Base-by-base conservation (phyloP, 331 rosid species). In the Phaseolus coccineus region DNA sequence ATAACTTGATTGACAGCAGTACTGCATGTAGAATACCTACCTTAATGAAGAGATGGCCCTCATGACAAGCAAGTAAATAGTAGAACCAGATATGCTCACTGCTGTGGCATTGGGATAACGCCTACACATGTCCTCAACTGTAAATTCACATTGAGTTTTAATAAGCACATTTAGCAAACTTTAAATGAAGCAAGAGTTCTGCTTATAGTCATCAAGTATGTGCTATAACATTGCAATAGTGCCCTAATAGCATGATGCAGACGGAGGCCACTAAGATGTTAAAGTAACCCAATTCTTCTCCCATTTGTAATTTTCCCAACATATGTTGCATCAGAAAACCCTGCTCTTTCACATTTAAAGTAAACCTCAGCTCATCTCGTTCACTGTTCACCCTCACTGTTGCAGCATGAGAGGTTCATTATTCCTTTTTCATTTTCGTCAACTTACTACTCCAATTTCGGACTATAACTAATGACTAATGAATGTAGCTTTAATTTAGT, bases 21-120 rank as follows among this genome's bases (percentile, higher is more conserved):
- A 61, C 47, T 25, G n/a, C 16, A 78, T 25, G 73, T 39, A 44
- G 61, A 70, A 76, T 37, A 77, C 70, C 56, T 70, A 93, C 99
- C 92, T 90, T 80, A 96, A 83, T 42, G 88, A 90, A 70, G 83
- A 79, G 77, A 93, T 84, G 19, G 98, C 97, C 79, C 82, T 90
- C 97, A 93, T 88, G 51, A 86, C 93, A 78, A 93, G 94, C 76
- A 78, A 63, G 75, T 86, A 89, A 59, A 91, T 84, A 31, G 88
- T 15, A 78, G 89, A 89, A 73, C 97, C 95, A 72, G 92, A 89
- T 76, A 96, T 82, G 80, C 90, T 93, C 82, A 93, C 85, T 67
- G 89, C 92, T 47, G 97, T 91, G 28, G 98, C 99, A 87, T 91
- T 96, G 14, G 99, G 98, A 88, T 93, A 96, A 57, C 98, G 93